phyloP scores from a whole-genome alignment of 306 rosid species.

The Phaseolus lunatus region DNA sequence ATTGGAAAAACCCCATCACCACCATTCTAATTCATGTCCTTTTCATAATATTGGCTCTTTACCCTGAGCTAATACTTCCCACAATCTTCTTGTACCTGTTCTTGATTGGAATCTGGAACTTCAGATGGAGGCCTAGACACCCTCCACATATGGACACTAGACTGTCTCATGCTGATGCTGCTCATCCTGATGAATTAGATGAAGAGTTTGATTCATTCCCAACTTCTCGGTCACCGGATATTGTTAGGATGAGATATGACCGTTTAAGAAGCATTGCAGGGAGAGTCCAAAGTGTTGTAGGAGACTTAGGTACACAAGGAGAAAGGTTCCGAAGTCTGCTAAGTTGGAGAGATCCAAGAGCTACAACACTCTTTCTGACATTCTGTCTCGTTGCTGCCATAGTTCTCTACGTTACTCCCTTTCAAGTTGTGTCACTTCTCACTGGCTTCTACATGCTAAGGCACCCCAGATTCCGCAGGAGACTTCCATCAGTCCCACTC shows the following conservation, averaged over 20 bases:
- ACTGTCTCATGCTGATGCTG: slow-evolving; percentile 82
- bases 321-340: slow-evolving; percentile 80
- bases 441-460: slow-evolving; percentile 67
- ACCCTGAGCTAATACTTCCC: slow-evolving; percentile 85
- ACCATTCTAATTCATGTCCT: slow-evolving; percentile 83
- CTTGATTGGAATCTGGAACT: slow-evolving; percentile 94
- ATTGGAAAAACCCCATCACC: slow-evolving; percentile 90
- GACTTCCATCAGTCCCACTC: slow-evolving; percentile 78
- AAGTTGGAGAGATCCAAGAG: slow-evolving; percentile 97
- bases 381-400: slow-evolving; percentile 77
- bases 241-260: slow-evolving; percentile 82
- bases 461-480: slow-evolving; percentile 83
- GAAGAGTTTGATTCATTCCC: slow-evolving; percentile 92
- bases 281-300: slow-evolving; percentile 83
- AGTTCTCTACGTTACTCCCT: slow-evolving; percentile 83
- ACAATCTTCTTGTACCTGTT: slow-evolving; percentile 86
- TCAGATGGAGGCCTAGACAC: slow-evolving; percentile 76
- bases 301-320: slow-evolving; percentile 92
- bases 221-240: slow-evolving; percentile 64
- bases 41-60: slow-evolving; percentile 77
- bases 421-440: slow-evolving; percentile 73
- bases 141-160: slow-evolving; percentile 94
- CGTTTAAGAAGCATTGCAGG: slow-evolving; percentile 85
- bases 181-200: slow-evolving; percentile 83
- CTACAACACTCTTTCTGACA: slow-evolving; percentile 68